These are phyloP conservation scores for Bimuria novae-zelandiae DNA, from an alignment of 2,329 filamentous ascomycete species.

Conservation along the genomic window DNA sequence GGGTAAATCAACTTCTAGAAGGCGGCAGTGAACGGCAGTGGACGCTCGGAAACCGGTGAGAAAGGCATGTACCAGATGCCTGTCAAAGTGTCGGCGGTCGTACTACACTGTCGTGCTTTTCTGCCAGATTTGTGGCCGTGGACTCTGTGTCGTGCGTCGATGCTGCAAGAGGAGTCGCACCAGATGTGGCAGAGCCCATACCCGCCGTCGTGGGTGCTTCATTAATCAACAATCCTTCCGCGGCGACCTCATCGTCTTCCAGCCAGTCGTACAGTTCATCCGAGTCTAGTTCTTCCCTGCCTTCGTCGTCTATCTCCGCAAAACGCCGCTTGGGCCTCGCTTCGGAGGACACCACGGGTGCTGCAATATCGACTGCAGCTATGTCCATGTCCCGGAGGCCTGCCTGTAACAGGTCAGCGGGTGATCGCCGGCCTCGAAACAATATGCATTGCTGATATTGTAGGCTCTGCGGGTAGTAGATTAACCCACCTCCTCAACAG, in stretches of 20 bases:
- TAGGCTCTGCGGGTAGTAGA: constrained; percentile 37
- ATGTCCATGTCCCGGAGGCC: constrained; percentile 41
- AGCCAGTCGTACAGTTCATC: constrained; percentile 77
- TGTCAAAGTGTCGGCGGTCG: constrained; percentile 28
- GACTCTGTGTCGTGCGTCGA: constrained; percentile 6
- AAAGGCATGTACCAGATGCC: background rate
- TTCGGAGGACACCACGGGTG: constrained; percentile 25
- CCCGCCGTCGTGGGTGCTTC: constrained; percentile 26
- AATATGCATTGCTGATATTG: constrained; percentile 22
- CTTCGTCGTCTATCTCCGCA: constrained; percentile 62
- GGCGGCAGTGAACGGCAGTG: constrained; percentile 7
- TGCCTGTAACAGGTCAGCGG: constrained; percentile 32
- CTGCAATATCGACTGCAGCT: constrained; percentile 36
- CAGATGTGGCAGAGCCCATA: constrained; percentile 19
- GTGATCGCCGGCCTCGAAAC: constrained; percentile 18
- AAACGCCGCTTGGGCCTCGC: constrained; percentile 61
- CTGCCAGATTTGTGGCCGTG: constrained; percentile 22
- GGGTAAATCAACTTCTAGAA: constrained; percentile 11
- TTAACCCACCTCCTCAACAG: constrained; percentile 51
- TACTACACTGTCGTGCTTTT: constrained; percentile 30
- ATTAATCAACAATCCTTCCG: constrained; percentile 46
- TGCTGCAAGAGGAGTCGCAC: constrained; percentile 18
- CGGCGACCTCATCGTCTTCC: constrained; percentile 60
- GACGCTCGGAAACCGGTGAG: constrained; percentile 12
- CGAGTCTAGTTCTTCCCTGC: constrained; percentile 63